These are phyloP conservation scores for Phyllosticta citriasiana DNA, from an alignment of 2,329 filamentous ascomycete species.

Conservation along the genomic window DNA sequence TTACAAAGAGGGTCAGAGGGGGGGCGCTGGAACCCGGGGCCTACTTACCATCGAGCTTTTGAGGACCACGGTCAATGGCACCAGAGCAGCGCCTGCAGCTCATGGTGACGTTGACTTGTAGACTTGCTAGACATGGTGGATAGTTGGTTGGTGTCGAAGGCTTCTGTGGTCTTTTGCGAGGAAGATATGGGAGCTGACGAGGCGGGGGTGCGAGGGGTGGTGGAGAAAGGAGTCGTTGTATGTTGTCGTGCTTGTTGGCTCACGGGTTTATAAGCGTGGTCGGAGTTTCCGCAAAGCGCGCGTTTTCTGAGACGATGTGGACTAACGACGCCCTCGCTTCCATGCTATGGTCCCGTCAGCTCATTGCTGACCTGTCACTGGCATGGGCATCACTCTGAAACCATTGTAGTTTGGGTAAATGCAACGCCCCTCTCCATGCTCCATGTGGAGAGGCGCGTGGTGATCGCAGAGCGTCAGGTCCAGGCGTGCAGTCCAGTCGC, in stretches of 20 bases:
- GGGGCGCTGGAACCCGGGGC: background rate
- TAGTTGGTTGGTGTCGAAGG: background rate
- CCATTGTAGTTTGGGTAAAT: background rate
- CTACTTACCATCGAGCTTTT: slow-evolving; percentile 73
- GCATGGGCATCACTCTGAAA: background rate
- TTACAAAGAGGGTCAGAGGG: background rate
- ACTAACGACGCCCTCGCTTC: background rate
- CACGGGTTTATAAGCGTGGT: background rate
- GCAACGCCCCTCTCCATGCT: background rate
- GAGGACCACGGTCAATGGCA: slow-evolving; percentile 80
- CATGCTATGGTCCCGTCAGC: background rate
- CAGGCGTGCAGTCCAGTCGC: background rate
- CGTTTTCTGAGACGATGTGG: background rate
- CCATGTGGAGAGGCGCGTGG: background rate
- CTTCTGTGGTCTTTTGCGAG: background rate
- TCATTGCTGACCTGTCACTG: background rate
- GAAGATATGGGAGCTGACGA: background rate
- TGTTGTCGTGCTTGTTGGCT: background rate
- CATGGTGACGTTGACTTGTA: slow-evolving; percentile 95
- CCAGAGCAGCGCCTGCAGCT: slow-evolving; percentile 83
- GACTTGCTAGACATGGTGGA: slow-evolving; percentile 60
- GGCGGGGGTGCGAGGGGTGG: background rate
- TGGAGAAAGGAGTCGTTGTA: background rate
- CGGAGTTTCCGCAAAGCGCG: background rate
- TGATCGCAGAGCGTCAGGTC: background rate